phyloP scores from a whole-genome alignment of 2,329 filamentous ascomycete genomes.

The Pseudovirgaria hyperparasitica region DNA sequence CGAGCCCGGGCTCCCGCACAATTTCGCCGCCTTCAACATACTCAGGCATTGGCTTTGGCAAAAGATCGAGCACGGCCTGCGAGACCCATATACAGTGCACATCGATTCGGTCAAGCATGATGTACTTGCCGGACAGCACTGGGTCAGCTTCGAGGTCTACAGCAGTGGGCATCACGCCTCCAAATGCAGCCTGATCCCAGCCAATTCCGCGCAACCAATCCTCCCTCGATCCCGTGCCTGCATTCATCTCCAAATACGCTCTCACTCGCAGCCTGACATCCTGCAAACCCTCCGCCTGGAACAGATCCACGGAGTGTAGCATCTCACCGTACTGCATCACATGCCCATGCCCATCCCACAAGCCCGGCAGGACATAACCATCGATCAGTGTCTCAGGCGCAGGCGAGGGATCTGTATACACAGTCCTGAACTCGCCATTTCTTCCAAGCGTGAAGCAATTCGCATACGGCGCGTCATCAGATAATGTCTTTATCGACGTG shows the following conservation, averaged over 20 bases:
- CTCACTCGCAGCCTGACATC: constrained; percentile 42
- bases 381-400: constrained; percentile 15
- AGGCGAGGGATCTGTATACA: constrained; percentile 27
- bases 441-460: constrained; percentile 43
- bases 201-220: constrained; percentile 56
- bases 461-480: constrained; percentile 18
- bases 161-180: constrained; percentile 49
- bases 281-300: constrained; percentile 42
- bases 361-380: constrained; percentile 50
- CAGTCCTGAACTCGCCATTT: constrained; percentile 38
- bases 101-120: constrained; percentile 59
- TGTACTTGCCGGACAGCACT: constrained; percentile 42
- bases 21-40: constrained; percentile 55
- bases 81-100: constrained; percentile 62
- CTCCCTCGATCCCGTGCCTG: constrained; percentile 37
- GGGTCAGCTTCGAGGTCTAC: constrained; percentile 45
- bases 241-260: constrained; percentile 37
- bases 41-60: constrained; percentile 36
- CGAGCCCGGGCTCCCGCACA: constrained; percentile 45
- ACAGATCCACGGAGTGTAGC: constrained; percentile 51
- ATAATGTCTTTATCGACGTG: constrained; percentile 31
- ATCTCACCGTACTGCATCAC: constrained; percentile 55
- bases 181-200: constrained; percentile 57
- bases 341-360: constrained; percentile 62
- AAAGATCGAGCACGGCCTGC: constrained; percentile 46